Evolutionary conservation across 768 basidiomycete species (phyloP).

Genomic region (Ramaria rubella): DNA sequence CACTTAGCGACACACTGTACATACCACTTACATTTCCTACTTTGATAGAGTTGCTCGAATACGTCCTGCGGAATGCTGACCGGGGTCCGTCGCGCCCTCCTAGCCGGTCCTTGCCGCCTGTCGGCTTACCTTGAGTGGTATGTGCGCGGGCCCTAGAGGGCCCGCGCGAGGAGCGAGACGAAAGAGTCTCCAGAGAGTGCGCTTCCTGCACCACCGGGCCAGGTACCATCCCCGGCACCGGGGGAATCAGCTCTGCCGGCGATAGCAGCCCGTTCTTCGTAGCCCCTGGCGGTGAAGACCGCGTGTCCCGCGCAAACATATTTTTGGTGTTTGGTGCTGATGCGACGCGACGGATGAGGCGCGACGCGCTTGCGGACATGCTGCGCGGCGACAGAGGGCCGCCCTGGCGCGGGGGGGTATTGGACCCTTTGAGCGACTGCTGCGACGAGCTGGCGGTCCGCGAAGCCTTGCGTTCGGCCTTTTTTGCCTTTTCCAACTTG

Average conservation of each 20-base stretch:
- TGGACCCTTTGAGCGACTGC: conserved; percentile 37
- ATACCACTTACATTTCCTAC: conserved; percentile 61
- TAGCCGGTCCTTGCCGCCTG: background rate
- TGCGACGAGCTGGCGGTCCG: conserved; percentile 33
- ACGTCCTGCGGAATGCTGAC: conserved; percentile 84
- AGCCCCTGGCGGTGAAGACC: conserved; percentile 10
- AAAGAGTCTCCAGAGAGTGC: conserved; percentile 71
- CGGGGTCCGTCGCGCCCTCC: background rate
- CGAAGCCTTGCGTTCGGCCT: conserved; percentile 32
- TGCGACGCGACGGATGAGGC: conserved; percentile 91
- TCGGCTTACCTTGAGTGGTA: conserved; percentile 5
- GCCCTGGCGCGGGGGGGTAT: conserved; percentile 31
- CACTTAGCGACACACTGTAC: background rate
- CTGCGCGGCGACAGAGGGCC: conserved; percentile 60
- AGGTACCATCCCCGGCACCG: conserved; percentile 38
- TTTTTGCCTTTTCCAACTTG: conserved; percentile 27
- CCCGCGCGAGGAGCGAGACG: conserved; percentile 64
- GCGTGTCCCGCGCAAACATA: conserved; percentile 45
- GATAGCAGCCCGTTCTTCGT: conserved; percentile 66
- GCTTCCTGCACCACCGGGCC: conserved; percentile 37
- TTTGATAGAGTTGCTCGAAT: conserved; percentile 97
- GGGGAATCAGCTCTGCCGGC: conserved; percentile 46
- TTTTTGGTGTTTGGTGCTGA: conserved; percentile 96
- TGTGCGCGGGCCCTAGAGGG: conserved; percentile 7
- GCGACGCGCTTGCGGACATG: conserved; percentile 68